Evolutionary conservation across 1,139 yeast species (phyloP).

Genomic region (Saccharomyces hybrid): DNA sequence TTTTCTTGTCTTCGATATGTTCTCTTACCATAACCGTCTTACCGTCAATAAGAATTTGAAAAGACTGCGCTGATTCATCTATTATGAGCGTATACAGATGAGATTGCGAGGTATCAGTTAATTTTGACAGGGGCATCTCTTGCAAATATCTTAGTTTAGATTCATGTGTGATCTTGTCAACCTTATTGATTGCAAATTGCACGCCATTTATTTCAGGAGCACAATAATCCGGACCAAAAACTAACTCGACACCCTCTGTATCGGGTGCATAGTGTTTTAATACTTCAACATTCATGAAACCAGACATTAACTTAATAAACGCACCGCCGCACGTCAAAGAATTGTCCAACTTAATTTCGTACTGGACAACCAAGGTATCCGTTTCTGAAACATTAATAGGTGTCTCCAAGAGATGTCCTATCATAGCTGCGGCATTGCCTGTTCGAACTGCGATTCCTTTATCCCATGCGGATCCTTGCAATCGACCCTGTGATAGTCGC

Average conservation of each 20-base stretch:
- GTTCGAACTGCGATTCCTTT: constrained; percentile 9
- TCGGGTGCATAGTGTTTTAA: constrained; percentile 38
- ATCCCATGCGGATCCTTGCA: constrained; percentile 15
- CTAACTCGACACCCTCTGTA: constrained; percentile 67
- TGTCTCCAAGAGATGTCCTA: constrained; percentile 12
- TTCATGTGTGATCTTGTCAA: constrained; percentile 46
- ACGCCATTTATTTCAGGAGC: constrained; percentile 65
- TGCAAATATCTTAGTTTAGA: constrained; percentile 60
- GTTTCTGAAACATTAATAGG: constrained; percentile 35
- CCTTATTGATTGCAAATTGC: constrained; percentile 62
- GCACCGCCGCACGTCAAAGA: constrained; percentile 84
- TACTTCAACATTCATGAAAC: constrained; percentile 37
- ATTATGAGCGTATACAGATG: constrained; percentile 72
- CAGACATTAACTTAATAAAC: constrained; percentile 62
- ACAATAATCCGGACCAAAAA: constrained; percentile 95
- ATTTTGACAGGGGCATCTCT: constrained; percentile 48
- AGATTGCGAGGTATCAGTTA: constrained; percentile 47
- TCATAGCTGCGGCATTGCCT: constrained; percentile 13
- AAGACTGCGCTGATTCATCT: constrained; percentile 48
- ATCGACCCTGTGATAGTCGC: constrained; percentile 13
- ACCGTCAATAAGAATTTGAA: constrained; percentile 79
- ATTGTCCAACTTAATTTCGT: constrained; percentile 76
- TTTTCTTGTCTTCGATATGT: constrained; percentile 44
- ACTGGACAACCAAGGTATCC: constrained; percentile 72
- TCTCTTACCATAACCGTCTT: constrained; percentile 66